Percentiles rank a stretch among this genome's conserved stretches.
Evolutionary conservation across 1,139 yeast genomes (phyloP).

Genomic region (Magnusiomyces magnusii): DNA sequence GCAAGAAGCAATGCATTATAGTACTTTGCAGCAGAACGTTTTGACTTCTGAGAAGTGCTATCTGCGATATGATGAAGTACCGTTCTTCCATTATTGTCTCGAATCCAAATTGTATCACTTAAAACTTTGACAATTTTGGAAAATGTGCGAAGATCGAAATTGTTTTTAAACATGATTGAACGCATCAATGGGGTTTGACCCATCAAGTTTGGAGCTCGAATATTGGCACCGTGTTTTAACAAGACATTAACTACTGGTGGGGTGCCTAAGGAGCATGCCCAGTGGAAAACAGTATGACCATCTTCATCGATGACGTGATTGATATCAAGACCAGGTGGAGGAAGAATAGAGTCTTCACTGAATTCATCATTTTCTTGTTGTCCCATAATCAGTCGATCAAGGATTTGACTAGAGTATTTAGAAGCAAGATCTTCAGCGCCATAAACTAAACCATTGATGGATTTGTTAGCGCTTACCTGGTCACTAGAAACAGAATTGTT

Average conservation of each 20-base stretch:
- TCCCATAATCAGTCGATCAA: conserved; percentile 45
- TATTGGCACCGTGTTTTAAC: conserved; percentile 66
- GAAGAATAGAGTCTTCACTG: conserved; percentile 63
- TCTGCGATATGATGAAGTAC: conserved; percentile 78
- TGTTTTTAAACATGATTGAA: conserved; percentile 77
- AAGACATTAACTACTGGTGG: conserved; percentile 62
- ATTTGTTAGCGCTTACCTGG: conserved; percentile 13
- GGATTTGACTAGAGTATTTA: conserved; percentile 39
- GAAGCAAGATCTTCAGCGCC: conserved; percentile 33
- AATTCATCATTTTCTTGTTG: conserved; percentile 66
- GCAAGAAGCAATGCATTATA: conserved; percentile 73
- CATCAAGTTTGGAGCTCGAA: conserved; percentile 58
- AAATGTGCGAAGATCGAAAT: conserved; percentile 72
- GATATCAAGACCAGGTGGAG: conserved; percentile 74
- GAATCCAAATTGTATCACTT: conserved; percentile 54
- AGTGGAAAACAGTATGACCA: conserved; percentile 92
- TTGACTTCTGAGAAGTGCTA: conserved; percentile 48
- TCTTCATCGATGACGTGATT: conserved; percentile 90
- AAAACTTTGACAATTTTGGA: conserved; percentile 61
- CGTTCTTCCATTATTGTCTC: conserved; percentile 60
- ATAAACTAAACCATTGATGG: conserved; percentile 25
- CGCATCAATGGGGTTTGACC: conserved; percentile 87
- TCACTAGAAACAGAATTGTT: neutral
- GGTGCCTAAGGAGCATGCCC: conserved; percentile 95
- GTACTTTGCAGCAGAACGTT: conserved; percentile 69